Evolutionary conservation across 768 basidiomycete species (phyloP).

Genomic region (Agaricus subrufescens): DNA sequence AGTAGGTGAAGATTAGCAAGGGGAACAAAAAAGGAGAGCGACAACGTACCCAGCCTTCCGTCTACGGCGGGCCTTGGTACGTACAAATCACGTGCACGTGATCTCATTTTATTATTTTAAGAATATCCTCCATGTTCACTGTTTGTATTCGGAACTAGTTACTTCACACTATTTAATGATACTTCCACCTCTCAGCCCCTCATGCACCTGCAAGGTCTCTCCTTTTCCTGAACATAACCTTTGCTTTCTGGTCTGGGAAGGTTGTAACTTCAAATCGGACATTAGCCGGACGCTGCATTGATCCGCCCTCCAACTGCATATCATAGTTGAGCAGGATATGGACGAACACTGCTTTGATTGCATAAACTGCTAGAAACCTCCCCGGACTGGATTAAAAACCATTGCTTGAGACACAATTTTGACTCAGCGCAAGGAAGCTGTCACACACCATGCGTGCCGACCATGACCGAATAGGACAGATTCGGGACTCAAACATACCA

Average conservation of each 20-base stretch:
- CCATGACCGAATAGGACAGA: constrained; percentile 27
- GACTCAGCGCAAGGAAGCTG: neutral
- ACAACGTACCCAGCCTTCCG: constrained; percentile 70
- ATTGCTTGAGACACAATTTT: neutral
- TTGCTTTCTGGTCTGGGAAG: constrained; percentile 3
- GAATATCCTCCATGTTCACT: no score
- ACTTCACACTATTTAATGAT: no score
- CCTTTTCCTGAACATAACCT: constrained; percentile 2
- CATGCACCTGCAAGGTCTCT: neutral
- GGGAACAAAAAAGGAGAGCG: neutral
- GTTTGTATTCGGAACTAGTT: no score
- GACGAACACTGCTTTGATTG: constrained; percentile 33
- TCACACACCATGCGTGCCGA: constrained; percentile 21
- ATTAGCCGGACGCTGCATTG: neutral
- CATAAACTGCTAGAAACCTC: constrained; percentile 35
- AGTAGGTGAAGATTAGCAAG: neutral
- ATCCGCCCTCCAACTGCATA: constrained; percentile 18
- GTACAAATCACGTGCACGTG: neutral
- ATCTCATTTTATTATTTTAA: neutral
- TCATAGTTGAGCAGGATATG: constrained; percentile 35
- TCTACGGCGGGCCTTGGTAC: constrained; percentile 84
- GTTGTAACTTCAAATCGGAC: neutral
- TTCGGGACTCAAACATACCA: constrained; percentile 20
- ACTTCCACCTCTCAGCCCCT: no score
- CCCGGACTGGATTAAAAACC: constrained; percentile 25